A percentile compares a stretch with the other conserved stretches of the same genome.
phyloP scores from a whole-genome alignment of 441 rosid genomes.

The Gossypium schwendimanii region DNA sequence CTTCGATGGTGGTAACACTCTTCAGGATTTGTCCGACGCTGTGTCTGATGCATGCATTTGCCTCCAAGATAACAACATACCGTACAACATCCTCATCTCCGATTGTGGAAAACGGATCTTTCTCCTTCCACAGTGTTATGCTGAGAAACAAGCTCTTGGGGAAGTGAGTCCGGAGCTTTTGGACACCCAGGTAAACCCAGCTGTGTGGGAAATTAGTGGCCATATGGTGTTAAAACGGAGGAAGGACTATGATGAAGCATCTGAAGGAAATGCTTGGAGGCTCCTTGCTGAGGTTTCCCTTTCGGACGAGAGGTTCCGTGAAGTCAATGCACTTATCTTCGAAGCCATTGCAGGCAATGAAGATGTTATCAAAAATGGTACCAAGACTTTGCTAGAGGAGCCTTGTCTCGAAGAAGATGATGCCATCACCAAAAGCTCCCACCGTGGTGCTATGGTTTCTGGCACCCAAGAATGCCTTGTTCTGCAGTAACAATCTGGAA shows the following conservation, averaged over 20 bases:
- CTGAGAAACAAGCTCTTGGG: conserved; percentile 97
- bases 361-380: conserved; percentile 17
- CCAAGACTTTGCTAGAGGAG: conserved; percentile 20
- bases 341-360: conserved; percentile 43
- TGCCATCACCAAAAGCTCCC: conserved; percentile 22
- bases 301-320: conserved; percentile 75
- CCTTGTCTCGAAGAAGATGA: conserved; percentile 16
- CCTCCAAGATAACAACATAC: conserved; percentile 87
- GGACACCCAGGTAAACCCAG: conserved; percentile 97
- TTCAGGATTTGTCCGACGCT: conserved; percentile 47
- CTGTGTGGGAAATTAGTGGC: conserved; percentile 98
- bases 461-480: conserved; percentile 53
- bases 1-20: conserved; percentile 61
- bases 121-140: conserved; percentile 95
- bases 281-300: conserved; percentile 89
- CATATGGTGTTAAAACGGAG: conserved; percentile 92
- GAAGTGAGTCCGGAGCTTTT: conserved; percentile 74
- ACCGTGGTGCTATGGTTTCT: conserved; percentile 20
- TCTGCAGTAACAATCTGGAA: conserved; percentile 34
- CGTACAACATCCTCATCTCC: conserved; percentile 77
- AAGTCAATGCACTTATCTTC: conserved; percentile 61
- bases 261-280: conserved; percentile 86
- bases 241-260: conserved; percentile 79
- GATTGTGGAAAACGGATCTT: conserved; percentile 75
- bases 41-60: conserved; percentile 71